Evolutionary conservation across 179 eudicot genomes (phyloP).

Genomic region (Patellifolia procumbens): DNA sequence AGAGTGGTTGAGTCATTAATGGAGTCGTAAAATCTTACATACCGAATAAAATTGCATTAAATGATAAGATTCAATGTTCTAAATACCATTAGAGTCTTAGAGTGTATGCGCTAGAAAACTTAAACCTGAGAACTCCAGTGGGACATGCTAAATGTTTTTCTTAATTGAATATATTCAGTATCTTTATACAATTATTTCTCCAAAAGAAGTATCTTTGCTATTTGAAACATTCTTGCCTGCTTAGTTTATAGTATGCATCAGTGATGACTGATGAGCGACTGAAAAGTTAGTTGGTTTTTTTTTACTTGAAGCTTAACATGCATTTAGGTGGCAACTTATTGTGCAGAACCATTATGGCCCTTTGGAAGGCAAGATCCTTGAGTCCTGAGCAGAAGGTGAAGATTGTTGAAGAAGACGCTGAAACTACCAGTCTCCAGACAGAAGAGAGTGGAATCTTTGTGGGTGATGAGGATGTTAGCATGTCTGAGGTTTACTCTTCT

Average conservation of each 20-base stretch:
- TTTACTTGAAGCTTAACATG: neutral
- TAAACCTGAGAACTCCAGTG: neutral
- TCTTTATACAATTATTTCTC: neutral
- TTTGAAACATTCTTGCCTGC: neutral
- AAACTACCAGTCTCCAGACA: conserved; percentile 51
- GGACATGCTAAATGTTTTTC: neutral
- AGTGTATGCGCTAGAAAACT: neutral
- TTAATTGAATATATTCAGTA: neutral
- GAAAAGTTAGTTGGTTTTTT: neutral
- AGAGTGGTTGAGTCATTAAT: neutral
- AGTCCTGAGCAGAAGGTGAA: conserved; percentile 88
- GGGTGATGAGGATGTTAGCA: conserved; percentile 69
- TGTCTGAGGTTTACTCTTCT: conserved; percentile 72
- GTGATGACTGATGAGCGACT: neutral
- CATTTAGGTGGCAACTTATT: conserved; percentile 16
- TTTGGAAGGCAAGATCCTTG: conserved; percentile 88
- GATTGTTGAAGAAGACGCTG: conserved; percentile 74
- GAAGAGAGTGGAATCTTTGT: conserved; percentile 76
- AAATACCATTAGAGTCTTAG: neutral
- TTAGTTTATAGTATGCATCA: neutral
- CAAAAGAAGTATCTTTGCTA: neutral
- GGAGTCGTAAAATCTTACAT: neutral
- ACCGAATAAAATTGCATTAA: neutral
- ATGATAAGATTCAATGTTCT: neutral
- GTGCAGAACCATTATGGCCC: conserved; percentile 85